Evolutionary conservation across 1,139 yeast species (phyloP), one percentile per base, ranked within the genome.

Genomic region (Hyphopichia fennica): DNA sequence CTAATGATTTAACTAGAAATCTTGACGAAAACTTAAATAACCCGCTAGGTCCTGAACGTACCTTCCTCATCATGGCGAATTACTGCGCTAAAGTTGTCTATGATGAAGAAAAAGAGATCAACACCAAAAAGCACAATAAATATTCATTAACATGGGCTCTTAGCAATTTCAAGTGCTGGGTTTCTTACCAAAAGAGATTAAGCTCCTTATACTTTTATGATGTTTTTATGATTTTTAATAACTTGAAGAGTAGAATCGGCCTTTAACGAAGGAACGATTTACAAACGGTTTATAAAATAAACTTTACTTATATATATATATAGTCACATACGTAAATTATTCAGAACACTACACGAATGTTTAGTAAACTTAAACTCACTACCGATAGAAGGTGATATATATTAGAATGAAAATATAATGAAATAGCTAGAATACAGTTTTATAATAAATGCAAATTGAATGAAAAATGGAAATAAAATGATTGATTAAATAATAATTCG

Each of bases 1-100:
- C 99, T 0, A 93, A 95, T 59, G 99, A 95, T 67, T 72, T 95
- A 45, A 90, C 96, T 0, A 75, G 99, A 53, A 84, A 83, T 51
- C 69, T 93, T 41, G 99, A 93, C 62, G 98, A 93, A 56, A 75
- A 79, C 47, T 72, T 93, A 45, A 79, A 86, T 38, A 82, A 84
- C 48, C 96, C 97, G 0, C 67, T 91, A 38, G 98, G 98, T 0
- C 87, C 90, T 2, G 93, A 87, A 59, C 72, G 96, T 44, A 86
- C 96, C 0, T 93, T 93, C 54, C 66, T 91, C 51, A 89, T 93
- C 40, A 78, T 93, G 84, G 95, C 96, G 1, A 80, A 81, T 36
- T 93, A 93, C 62, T 93, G 98, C 67, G 91, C 97, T 0, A 69
- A 70, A 25, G 81, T 90, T 0, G 93, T 89, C 1, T 87, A 81